Evolutionary conservation across 176 grass and related monocot species (phyloP).

Genomic region (Alopecurus myosuroides): DNA sequence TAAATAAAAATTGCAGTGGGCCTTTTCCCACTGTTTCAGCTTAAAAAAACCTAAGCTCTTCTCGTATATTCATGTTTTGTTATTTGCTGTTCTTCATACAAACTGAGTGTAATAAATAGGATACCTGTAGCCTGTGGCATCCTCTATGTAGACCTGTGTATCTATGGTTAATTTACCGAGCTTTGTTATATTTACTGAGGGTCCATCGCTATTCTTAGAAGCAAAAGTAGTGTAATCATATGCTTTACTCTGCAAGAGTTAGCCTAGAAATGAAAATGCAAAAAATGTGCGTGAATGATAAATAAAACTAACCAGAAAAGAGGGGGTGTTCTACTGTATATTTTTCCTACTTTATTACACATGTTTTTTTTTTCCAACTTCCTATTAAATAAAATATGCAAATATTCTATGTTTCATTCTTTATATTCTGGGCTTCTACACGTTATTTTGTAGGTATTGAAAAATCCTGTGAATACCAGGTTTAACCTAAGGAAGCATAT

Average conservation of each 20-base stretch:
- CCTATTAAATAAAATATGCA: not conserved
- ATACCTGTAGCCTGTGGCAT: not conserved
- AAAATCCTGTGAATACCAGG: conserved; percentile 11
- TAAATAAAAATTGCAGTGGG: too few species aligned
- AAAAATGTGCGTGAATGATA: conserved; percentile 4
- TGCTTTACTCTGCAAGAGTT: not conserved
- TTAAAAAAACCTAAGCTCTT: not conserved
- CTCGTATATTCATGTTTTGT: not conserved
- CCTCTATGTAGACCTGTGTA: not conserved
- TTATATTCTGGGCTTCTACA: conserved; percentile 4
- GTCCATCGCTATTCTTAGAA: not conserved
- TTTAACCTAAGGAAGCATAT: conserved; percentile 44
- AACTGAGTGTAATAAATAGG: not conserved
- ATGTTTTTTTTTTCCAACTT: not conserved
- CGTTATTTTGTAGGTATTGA: conserved; percentile 28
- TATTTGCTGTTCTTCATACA: not conserved
- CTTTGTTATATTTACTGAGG: not conserved
- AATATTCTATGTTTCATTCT: not conserved
- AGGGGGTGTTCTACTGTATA: not conserved
- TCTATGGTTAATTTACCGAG: not conserved
- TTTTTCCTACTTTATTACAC: not conserved
- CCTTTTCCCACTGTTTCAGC: too few species aligned
- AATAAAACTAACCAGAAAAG: not conserved
- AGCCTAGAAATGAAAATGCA: not conserved
- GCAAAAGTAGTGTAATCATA: not conserved